Evolutionary conservation across 2,329 filamentous ascomycete genomes (phyloP).

Genomic region (Sporothrix dimorphospora): DNA sequence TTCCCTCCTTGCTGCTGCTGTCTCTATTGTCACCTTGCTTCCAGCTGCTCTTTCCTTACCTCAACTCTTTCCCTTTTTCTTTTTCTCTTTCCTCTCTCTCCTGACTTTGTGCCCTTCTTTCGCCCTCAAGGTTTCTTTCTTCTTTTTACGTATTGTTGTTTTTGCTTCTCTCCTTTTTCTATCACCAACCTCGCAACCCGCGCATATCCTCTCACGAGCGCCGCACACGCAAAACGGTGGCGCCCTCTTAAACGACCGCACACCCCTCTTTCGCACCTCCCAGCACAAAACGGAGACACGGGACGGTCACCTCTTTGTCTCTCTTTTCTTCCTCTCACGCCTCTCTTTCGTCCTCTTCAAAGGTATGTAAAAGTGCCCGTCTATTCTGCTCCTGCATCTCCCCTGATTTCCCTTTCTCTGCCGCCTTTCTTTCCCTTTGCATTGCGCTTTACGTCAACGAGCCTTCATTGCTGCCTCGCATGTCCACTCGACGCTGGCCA

Average conservation of each 20-base stretch:
- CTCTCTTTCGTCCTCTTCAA: background rate
- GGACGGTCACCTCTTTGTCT: background rate
- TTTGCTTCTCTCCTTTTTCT: background rate
- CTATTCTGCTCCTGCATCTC: background rate
- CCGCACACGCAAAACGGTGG: background rate
- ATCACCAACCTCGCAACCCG: background rate
- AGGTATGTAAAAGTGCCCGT: constrained; percentile 16
- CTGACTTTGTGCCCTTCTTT: background rate
- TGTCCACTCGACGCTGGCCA: constrained; percentile 8
- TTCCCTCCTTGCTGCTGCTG: constrained; percentile 23
- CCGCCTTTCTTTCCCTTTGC: background rate
- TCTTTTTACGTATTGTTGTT: background rate
- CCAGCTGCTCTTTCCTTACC: background rate
- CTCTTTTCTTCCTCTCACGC: background rate
- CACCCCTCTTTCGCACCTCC: background rate
- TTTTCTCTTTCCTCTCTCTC: background rate
- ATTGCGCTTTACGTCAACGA: background rate
- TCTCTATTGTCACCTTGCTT: constrained; percentile 21
- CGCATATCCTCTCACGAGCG: constrained; percentile 10
- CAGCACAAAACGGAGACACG: constrained; percentile 15
- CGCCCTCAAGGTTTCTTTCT: background rate
- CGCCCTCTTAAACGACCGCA: background rate
- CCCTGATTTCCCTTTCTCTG: background rate
- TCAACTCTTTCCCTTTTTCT: constrained; percentile 1
- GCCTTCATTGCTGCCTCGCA: background rate